Conservation (phyloP, 805 yeast species). For the Wickerhamiella vanderwaltii region DNA sequence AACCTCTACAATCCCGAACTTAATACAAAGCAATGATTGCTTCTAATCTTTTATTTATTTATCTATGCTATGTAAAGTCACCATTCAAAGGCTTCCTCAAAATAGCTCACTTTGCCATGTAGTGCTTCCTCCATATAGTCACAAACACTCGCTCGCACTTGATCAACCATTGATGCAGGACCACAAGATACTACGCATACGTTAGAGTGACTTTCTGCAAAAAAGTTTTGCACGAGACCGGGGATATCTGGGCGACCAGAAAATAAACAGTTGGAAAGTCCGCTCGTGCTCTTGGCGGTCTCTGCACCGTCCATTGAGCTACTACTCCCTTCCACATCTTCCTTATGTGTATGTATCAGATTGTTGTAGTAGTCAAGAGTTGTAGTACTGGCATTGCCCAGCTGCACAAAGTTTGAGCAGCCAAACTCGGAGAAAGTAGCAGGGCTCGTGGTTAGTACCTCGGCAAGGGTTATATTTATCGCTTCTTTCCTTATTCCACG, state of each 20-base stretch:
- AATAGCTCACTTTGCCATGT: conserved; percentile 47
- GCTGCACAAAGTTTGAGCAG: not conserved
- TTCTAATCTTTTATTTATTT: not conserved
- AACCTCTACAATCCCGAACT: conserved; percentile 83
- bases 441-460: not conserved
- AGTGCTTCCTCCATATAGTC: conserved; percentile 15
- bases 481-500: conserved; percentile 8
- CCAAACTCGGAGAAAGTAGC: not conserved
- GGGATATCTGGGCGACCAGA: conserved; percentile 32
- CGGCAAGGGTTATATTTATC: not conserved
- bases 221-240: conserved; percentile 32
- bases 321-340: not conserved
- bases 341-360: not conserved
- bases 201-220: conserved; percentile 37
- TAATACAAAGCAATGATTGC: not conserved
- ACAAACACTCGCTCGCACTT: conserved; percentile 17
- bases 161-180: conserved; percentile 23
- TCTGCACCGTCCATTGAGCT: not conserved
- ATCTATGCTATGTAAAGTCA: conserved; percentile 19
- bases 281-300: not conserved
- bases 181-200: conserved; percentile 30
- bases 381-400: not conserved
- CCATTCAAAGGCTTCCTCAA: conserved; percentile 70
- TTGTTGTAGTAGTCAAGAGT: conserved; percentile 1
- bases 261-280: conserved; percentile 11